phyloP scores from a whole-genome alignment of 768 basidiomycete genomes.

The Termitomyces sp. region DNA sequence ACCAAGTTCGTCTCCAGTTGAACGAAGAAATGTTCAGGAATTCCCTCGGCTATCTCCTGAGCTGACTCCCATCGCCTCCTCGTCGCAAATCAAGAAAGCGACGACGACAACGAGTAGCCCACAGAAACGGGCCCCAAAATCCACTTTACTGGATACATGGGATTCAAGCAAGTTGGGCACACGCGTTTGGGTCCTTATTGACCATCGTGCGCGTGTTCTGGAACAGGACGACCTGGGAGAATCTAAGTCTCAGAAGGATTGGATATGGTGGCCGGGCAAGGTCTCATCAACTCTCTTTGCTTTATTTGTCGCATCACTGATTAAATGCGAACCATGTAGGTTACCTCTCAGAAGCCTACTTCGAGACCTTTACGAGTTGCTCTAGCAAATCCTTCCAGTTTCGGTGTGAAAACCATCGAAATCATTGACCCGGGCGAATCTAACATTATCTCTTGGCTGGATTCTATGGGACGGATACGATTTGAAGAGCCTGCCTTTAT shows the following conservation, averaged over 20 bases:
- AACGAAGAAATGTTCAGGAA: neutral
- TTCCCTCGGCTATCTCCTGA: slow-evolving; percentile 5
- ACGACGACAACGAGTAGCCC: slow-evolving; percentile 1
- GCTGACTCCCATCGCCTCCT: neutral
- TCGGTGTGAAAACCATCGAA: slow-evolving; percentile 23
- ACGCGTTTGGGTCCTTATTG: slow-evolving; percentile 50
- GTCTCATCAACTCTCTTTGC: slow-evolving; percentile 28
- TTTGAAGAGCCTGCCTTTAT: slow-evolving; percentile 37
- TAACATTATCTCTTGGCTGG: slow-evolving; percentile 32
- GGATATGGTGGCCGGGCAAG: slow-evolving; percentile 70
- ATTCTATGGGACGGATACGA: slow-evolving; percentile 28
- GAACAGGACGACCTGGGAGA: slow-evolving; percentile 22
- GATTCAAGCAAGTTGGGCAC: slow-evolving; percentile 24
- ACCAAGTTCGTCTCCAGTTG: slow-evolving; percentile 11
- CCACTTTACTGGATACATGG: slow-evolving; percentile 13
- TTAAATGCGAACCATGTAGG: slow-evolving; percentile 9
- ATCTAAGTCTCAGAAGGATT: slow-evolving; percentile 12
- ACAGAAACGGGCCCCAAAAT: slow-evolving; percentile 1
- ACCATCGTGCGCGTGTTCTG: slow-evolving; percentile 29
- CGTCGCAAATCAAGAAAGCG: neutral
- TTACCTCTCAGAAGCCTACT: slow-evolving; percentile 9
- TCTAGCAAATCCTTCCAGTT: slow-evolving; percentile 14
- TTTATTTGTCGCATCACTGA: neutral
- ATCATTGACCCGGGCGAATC: slow-evolving; percentile 27
- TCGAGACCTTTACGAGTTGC: slow-evolving; percentile 18